Evolutionary conservation across 495 filamentous ascomycete genomes (phyloP).

Genomic region (Glonium stellatum): DNA sequence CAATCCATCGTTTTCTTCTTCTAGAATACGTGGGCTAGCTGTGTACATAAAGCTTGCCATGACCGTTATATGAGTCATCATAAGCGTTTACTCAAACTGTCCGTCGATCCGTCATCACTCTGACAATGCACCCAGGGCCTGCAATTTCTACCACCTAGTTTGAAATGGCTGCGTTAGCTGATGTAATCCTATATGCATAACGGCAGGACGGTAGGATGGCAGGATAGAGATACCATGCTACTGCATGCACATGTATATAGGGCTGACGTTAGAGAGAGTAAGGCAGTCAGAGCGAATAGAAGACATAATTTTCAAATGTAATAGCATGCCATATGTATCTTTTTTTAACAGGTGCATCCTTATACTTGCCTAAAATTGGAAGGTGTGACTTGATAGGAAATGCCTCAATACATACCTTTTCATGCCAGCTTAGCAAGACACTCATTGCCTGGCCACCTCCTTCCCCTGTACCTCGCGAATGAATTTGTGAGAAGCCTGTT

Average conservation of each 20-base stretch:
- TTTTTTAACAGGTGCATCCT: background rate
- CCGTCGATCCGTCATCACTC: slow-evolving; percentile 86
- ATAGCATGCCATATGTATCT: background rate
- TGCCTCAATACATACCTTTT: slow-evolving; percentile 51
- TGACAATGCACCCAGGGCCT: slow-evolving; percentile 76
- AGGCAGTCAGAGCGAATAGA: background rate
- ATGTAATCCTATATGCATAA: background rate
- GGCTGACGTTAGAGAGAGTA: too few species aligned
- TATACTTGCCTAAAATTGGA: background rate
- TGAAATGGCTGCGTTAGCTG: slow-evolving; percentile 5
- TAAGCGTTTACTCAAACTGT: slow-evolving; percentile 54
- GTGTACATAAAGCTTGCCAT: background rate
- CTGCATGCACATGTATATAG: too few species aligned
- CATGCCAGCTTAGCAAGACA: slow-evolving; percentile 88
- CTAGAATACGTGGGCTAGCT: background rate
- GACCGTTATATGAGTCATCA: background rate
- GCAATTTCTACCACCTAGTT: slow-evolving; percentile 69
- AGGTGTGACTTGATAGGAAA: background rate
- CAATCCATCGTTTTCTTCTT: background rate
- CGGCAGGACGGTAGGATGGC: background rate
- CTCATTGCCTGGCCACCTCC: slow-evolving; percentile 85
- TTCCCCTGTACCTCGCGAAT: slow-evolving; percentile 60
- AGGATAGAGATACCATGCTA: too few species aligned
- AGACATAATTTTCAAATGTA: slow-evolving; percentile 2
- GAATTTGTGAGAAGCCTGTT: slow-evolving; percentile 82